Percentiles rank a stretch among this genome's conserved stretches.
Conservation (phyloP, 345 rosid species). For the Hibiscus trionum region DNA sequence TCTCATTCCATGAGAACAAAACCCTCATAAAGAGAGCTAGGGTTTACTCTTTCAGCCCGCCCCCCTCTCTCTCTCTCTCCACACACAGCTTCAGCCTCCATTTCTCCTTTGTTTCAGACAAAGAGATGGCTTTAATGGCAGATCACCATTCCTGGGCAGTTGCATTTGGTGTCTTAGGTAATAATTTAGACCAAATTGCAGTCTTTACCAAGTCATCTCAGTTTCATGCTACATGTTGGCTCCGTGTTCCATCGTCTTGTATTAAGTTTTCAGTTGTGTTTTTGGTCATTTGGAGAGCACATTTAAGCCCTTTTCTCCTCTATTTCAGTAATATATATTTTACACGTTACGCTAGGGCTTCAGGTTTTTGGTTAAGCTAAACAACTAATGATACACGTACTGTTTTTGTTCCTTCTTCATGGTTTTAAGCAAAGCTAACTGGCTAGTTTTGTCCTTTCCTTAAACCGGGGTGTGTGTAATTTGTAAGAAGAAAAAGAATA, state of each 20-base stretch:
- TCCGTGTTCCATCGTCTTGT: neutral
- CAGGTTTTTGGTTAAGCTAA: neutral
- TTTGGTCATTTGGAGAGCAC: neutral
- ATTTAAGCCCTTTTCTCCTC: neutral
- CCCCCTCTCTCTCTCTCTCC: neutral
- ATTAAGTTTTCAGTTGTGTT: neutral
- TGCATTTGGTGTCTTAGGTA: slow-evolving; percentile 75
- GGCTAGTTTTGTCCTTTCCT: neutral
- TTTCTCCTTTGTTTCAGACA: neutral
- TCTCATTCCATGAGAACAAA: neutral
- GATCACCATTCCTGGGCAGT: slow-evolving; percentile 30
- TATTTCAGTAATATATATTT: neutral
- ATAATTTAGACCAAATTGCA: neutral
- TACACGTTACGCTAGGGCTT: neutral
- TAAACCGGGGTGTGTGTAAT: neutral
- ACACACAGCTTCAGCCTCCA: neutral
- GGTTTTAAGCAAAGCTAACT: neutral
- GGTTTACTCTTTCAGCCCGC: slow-evolving; percentile 14
- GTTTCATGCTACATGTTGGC: neutral
- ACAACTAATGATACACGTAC: neutral
- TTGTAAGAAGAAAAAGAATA: neutral
- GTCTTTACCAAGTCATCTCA: neutral
- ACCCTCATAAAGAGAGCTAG: neutral
- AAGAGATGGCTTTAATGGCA: slow-evolving; percentile 29
- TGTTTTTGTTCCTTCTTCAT: neutral